These are phyloP conservation scores for Alternaria ventricosa DNA, from an alignment of 2,329 filamentous ascomycete species.

Conservation along the genomic window DNA sequence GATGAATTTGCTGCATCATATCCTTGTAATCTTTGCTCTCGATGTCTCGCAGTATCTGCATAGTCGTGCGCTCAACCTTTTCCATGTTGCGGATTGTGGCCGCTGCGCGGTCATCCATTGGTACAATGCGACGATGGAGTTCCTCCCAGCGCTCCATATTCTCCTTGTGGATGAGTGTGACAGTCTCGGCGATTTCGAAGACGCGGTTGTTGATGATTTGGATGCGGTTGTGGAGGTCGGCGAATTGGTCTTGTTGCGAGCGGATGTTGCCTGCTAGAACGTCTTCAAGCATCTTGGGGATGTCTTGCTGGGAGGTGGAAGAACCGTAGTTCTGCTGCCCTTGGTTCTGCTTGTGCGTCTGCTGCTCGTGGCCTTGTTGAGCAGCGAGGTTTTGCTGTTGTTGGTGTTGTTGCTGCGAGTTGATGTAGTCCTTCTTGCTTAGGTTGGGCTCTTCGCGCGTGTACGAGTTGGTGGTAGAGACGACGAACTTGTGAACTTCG, in stretches of 20 bases:
- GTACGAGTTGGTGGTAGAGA: slow-evolving; percentile 61
- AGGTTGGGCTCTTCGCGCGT: slow-evolving; percentile 43
- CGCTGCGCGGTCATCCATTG: slow-evolving; percentile 40
- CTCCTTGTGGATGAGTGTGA: slow-evolving; percentile 59
- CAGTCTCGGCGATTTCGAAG: slow-evolving; percentile 65
- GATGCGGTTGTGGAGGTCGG: slow-evolving; percentile 83
- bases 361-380: slow-evolving; percentile 41
- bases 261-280: slow-evolving; percentile 54
- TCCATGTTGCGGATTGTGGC: slow-evolving; percentile 58
- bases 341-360: slow-evolving; percentile 26
- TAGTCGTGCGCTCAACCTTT: slow-evolving; percentile 60
- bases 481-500: slow-evolving; percentile 85
- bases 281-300: slow-evolving; percentile 51
- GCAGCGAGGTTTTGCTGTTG: slow-evolving; percentile 27
- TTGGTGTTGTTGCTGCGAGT: slow-evolving; percentile 40
- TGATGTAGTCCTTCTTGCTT: slow-evolving; percentile 29
- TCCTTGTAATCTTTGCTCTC: slow-evolving; percentile 64
- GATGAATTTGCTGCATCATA: slow-evolving; percentile 61
- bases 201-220: slow-evolving; percentile 75
- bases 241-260: slow-evolving; percentile 68
- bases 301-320: slow-evolving; percentile 23
- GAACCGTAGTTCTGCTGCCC: slow-evolving; percentile 31
- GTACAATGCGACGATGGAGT: slow-evolving; percentile 44
- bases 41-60: slow-evolving; percentile 60
- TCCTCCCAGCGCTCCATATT: slow-evolving; percentile 66